Evolutionary conservation across 257 asterid species (phyloP).

Genomic region (Linderniella brevidens): DNA sequence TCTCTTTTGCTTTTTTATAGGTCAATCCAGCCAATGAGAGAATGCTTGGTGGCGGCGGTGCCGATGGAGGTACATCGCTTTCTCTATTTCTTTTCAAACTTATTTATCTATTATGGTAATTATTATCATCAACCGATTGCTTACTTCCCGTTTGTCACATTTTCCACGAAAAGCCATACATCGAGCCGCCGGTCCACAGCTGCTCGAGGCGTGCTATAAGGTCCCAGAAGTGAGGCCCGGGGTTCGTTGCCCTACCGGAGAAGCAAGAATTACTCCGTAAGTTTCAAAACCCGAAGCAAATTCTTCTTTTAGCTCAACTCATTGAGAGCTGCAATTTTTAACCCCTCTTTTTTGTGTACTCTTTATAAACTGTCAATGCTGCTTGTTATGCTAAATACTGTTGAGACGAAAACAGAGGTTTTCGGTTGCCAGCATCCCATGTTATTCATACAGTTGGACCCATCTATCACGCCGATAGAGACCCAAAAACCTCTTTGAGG

Average conservation of each 20-base stretch:
- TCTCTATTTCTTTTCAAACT: conserved; percentile 3
- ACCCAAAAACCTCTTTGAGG: conserved; percentile 51
- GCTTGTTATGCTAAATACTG: conserved; percentile 3
- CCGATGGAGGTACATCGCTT: conserved; percentile 73
- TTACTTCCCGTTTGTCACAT: neutral
- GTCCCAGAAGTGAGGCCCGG: conserved; percentile 73
- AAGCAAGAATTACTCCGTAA: conserved; percentile 93
- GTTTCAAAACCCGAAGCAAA: conserved; percentile 5
- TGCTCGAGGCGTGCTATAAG: conserved; percentile 56
- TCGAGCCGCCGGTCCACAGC: conserved; percentile 90
- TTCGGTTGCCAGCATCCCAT: conserved; percentile 81
- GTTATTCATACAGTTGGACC: conserved; percentile 97
- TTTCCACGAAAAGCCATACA: conserved; percentile 45
- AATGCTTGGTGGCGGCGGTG: conserved; percentile 97
- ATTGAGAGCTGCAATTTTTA: too few species aligned
- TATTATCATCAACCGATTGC: neutral
- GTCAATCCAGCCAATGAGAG: conserved; percentile 87
- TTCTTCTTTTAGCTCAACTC: neutral
- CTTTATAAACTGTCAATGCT: neutral
- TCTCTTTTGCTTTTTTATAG: conserved; percentile 18
- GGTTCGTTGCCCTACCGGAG: conserved; percentile 94
- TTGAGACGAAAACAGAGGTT: conserved; percentile 45
- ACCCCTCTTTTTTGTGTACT: neutral
- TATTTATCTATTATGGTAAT: neutral
- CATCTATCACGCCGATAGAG: conserved; percentile 32